phyloP scores from a whole-genome alignment of 2,329 filamentous ascomycete species.

The Cordyceps sp. region DNA sequence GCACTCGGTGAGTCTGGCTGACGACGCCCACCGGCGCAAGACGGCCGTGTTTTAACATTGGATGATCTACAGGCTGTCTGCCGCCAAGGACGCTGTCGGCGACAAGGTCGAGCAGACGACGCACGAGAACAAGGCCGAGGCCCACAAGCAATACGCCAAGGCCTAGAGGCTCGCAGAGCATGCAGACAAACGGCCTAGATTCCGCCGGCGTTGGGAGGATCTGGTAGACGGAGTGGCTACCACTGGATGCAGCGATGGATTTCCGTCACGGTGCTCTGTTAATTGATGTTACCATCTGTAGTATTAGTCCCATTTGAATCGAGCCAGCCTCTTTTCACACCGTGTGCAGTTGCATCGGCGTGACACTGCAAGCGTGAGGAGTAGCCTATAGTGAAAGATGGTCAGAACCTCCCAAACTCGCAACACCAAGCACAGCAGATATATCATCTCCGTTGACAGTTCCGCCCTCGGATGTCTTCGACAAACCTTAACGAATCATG shows the following conservation, averaged over 20 bases:
- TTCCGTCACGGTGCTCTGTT: too few relatives aligned
- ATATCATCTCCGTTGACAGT: too few relatives aligned
- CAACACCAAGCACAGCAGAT: too few relatives aligned
- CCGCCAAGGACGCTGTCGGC: conserved; percentile 30
- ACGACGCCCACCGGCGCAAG: neutral
- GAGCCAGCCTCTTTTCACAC: too few relatives aligned
- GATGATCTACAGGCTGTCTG: conserved; percentile 17
- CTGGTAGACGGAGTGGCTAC: neutral
- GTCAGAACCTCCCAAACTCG: too few relatives aligned
- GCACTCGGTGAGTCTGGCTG: conserved; percentile 29
- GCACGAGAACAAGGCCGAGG: conserved; percentile 24
- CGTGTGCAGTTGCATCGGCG: too few relatives aligned
- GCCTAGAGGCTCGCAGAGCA: conserved; percentile 6
- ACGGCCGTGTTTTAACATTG: neutral
- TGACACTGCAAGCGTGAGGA: too few relatives aligned
- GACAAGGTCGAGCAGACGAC: conserved; percentile 28
- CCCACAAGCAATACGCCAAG: conserved; percentile 21
- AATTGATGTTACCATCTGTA: too few relatives aligned
- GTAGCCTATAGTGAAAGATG: too few relatives aligned
- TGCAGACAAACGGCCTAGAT: neutral
- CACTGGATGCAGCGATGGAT: too few relatives aligned
- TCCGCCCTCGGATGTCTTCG: too few relatives aligned
- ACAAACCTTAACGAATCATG: too few relatives aligned
- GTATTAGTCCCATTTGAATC: neutral
- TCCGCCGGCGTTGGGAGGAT: neutral